Evolutionary conservation across 768 basidiomycete species (phyloP).

Genomic region (Mycena kentingensis): DNA sequence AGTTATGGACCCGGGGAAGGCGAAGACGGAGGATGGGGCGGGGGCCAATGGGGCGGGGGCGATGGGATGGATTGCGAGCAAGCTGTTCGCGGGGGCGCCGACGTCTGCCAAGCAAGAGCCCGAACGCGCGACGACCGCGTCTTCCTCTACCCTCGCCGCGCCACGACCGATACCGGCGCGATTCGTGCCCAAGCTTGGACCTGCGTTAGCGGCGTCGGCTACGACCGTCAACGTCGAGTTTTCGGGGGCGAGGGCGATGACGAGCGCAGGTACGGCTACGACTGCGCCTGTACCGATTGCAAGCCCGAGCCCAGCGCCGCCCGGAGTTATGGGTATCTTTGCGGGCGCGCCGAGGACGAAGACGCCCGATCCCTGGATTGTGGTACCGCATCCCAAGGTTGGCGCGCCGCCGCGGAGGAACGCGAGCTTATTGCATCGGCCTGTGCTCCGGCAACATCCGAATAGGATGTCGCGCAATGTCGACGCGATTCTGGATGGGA

Average conservation of each 20-base stretch:
- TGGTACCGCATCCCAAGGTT: conserved; percentile 47
- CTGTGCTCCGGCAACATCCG: conserved; percentile 20
- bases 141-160: conserved; percentile 28
- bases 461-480: conserved; percentile 62
- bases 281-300: conserved; percentile 30
- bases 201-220: conserved; percentile 83
- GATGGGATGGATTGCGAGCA: conserved; percentile 82
- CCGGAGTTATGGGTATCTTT: conserved; percentile 81
- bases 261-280: conserved; percentile 33
- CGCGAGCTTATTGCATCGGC: not conserved
- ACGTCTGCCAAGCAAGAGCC: conserved; percentile 29
- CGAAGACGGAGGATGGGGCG: conserved; percentile 36
- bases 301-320: conserved; percentile 39
- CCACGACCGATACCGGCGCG: conserved; percentile 40
- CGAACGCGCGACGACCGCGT: conserved; percentile 14
- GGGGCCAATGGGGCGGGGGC: conserved; percentile 35
- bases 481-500: conserved; percentile 74
- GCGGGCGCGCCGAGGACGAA: conserved; percentile 74
- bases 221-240: conserved; percentile 98
- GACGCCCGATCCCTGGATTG: conserved; percentile 70
- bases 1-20: conserved; percentile 62
- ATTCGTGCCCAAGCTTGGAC: conserved; percentile 75
- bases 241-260: conserved; percentile 64
- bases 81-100: conserved; percentile 57
- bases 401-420: conserved; percentile 11